Evolutionary conservation across 306 rosid species (phyloP).

Genomic region (Crataegus laevigata): DNA sequence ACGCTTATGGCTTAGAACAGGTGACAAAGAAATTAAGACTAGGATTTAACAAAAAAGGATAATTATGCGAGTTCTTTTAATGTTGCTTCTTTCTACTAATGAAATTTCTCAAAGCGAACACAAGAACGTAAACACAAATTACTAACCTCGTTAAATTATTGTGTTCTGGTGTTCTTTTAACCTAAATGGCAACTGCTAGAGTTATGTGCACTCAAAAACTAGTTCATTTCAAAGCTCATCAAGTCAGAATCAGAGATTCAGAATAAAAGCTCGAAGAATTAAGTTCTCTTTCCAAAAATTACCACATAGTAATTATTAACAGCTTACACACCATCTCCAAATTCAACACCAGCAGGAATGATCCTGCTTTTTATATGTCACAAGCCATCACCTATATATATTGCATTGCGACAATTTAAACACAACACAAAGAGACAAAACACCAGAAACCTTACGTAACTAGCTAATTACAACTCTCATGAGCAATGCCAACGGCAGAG

Average conservation of each 20-base stretch:
- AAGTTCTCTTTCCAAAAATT: neutral
- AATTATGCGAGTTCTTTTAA: neutral
- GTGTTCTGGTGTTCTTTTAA: neutral
- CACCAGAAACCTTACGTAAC: neutral
- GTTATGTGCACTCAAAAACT: neutral
- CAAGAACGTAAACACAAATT: neutral
- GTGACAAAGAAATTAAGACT: neutral
- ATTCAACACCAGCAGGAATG: neutral
- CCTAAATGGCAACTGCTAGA: neutral
- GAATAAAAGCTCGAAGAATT: neutral
- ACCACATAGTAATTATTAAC: neutral
- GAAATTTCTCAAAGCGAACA: neutral
- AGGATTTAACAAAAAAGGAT: neutral
- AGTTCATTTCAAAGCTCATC: neutral
- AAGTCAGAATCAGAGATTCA: neutral
- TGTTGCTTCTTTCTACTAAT: neutral
- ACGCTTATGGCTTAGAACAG: neutral
- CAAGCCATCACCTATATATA: neutral
- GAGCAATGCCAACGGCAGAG: conserved; percentile 72
- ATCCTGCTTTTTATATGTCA: neutral
- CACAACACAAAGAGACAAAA: neutral
- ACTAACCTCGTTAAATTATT: neutral
- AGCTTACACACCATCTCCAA: neutral
- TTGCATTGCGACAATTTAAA: neutral
- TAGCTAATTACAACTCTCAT: conserved; percentile 69